Conservation (phyloP, 2,329 filamentous ascomycete species). For the Aureobasidium mangrovei region DNA sequence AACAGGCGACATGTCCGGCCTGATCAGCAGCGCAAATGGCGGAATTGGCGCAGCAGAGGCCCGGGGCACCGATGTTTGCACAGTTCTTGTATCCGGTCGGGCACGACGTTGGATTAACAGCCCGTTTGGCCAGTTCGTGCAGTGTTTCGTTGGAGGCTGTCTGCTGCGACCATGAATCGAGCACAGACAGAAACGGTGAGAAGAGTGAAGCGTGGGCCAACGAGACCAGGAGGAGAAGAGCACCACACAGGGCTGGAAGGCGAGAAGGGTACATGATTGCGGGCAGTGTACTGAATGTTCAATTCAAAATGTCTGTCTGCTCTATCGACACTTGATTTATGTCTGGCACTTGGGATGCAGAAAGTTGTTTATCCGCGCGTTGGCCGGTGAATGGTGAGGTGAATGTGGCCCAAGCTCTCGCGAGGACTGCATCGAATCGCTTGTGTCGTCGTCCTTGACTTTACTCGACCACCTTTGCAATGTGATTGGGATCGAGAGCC, state of each 20-base stretch:
- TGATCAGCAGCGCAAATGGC: constrained; percentile 49
- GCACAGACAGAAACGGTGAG: constrained; percentile 13
- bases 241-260: neutral
- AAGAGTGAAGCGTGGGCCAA: constrained; percentile 12
- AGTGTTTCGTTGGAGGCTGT: neutral
- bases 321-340: too few species aligned
- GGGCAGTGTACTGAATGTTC: neutral
- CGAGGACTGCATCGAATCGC: neutral
- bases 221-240: neutral
- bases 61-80: constrained; percentile 41
- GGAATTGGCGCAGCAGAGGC: constrained; percentile 47
- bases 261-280: neutral
- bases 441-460: too few species aligned
- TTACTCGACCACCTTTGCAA: too few species aligned
- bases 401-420: neutral
- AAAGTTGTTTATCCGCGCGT: too few species aligned
- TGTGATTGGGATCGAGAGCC: too few species aligned
- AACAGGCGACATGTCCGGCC: constrained; percentile 53
- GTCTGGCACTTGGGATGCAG: too few species aligned
- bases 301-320: neutral
- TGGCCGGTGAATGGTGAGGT: too few species aligned
- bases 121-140: constrained; percentile 26
- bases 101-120: constrained; percentile 35
- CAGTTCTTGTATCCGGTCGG: constrained; percentile 46
- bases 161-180: constrained; percentile 7